These are phyloP conservation scores for Lipomyces yamanashiensis DNA, from an alignment of 805 yeast species.

Conservation along the genomic window DNA sequence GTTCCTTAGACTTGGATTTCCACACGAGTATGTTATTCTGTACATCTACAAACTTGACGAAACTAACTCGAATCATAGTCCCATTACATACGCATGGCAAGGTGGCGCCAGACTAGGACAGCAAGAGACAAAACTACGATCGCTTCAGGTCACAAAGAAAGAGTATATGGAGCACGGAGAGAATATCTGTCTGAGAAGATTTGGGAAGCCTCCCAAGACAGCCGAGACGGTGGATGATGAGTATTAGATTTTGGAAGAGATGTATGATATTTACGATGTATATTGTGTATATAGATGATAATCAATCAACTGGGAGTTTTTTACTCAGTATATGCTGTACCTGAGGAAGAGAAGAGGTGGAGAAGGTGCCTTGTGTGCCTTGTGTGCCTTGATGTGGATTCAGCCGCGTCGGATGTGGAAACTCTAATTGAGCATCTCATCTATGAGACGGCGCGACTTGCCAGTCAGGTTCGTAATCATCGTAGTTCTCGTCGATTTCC, in stretches of 20 bases:
- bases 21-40: constrained; percentile 39
- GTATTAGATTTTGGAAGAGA: background rate
- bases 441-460: background rate
- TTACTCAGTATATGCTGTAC: too few relatives aligned
- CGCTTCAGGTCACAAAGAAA: constrained; percentile 67
- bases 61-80: constrained; percentile 34
- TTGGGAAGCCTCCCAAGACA: constrained; percentile 14
- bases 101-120: constrained; percentile 57
- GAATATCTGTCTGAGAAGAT: constrained; percentile 22
- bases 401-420: background rate
- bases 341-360: too few relatives aligned
- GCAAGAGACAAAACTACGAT: constrained; percentile 47
- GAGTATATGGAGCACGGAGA: constrained; percentile 87
- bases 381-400: background rate
- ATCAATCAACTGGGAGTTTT: background rate
- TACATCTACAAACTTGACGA: background rate
- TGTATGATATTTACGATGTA: background rate
- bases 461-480: background rate
- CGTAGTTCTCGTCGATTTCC: background rate
- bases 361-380: too few relatives aligned
- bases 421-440: background rate
- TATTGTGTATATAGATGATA: background rate
- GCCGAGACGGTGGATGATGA: background rate
- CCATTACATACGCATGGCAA: constrained; percentile 60
- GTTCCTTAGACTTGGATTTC: constrained; percentile 41